Evolutionary conservation across 2,329 filamentous ascomycete species (phyloP).

Genomic region (Talaromyces sp.): DNA sequence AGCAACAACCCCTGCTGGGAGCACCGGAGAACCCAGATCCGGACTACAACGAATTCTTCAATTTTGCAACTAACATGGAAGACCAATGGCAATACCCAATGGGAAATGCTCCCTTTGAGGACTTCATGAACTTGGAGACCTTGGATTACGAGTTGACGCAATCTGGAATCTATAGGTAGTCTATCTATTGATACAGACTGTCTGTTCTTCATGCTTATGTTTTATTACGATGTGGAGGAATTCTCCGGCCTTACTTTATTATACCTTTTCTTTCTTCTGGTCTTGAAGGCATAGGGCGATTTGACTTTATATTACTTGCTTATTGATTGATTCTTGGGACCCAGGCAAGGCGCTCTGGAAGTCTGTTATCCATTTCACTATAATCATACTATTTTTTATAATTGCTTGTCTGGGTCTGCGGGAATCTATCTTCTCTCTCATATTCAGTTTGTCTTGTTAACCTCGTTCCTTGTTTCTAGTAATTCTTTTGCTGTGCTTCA

Average conservation of each 20-base stretch:
- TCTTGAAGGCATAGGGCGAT: not conserved
- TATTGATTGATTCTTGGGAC: not conserved
- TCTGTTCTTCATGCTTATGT: constrained; percentile 4
- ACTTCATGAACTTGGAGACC: constrained; percentile 13
- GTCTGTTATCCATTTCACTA: not conserved
- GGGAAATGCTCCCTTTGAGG: constrained; percentile 12
- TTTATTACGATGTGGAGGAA: not conserved
- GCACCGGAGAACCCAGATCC: constrained; percentile 10
- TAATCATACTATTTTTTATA: not conserved
- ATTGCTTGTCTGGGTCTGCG: not conserved
- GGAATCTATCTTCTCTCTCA: not conserved
- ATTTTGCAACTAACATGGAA: constrained; percentile 12
- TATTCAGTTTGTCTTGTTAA: not conserved
- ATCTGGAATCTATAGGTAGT: constrained; percentile 10
- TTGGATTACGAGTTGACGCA: constrained; percentile 9
- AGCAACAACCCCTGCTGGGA: constrained; percentile 7
- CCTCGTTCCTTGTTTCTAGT: not conserved
- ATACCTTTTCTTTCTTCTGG: not conserved
- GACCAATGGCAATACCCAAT: constrained; percentile 17
- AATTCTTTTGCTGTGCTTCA: not conserved
- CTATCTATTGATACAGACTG: not conserved
- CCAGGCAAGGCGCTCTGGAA: not conserved
- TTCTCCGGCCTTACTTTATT: not conserved
- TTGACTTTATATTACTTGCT: constrained; percentile 1
- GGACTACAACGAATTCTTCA: constrained; percentile 14